Percentiles rank a stretch among this genome's conserved stretches.
phyloP scores from a whole-genome alignment of 495 filamentous ascomycete genomes.

The Hypoxylon fragiforme region DNA sequence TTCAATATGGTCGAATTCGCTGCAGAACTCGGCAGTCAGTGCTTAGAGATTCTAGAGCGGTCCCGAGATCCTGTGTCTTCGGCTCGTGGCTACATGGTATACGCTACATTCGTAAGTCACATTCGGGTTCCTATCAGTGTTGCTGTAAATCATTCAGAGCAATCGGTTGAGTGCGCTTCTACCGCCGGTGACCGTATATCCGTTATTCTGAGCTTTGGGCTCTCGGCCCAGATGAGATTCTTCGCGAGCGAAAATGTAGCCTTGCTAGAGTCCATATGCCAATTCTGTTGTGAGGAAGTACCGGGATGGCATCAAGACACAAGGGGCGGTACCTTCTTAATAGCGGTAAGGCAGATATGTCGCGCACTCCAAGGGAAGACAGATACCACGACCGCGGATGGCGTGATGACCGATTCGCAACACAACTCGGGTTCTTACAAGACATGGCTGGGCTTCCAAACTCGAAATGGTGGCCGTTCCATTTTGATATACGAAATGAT shows the following conservation, averaged over 20 bases:
- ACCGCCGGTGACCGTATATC: conserved; percentile 74
- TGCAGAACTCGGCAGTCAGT: conserved; percentile 63
- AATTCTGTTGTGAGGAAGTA: conserved; percentile 74
- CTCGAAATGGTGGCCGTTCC: conserved; percentile 54
- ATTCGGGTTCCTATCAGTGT: conserved; percentile 64
- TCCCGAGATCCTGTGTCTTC: conserved; percentile 70
- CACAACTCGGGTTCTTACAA: conserved; percentile 70
- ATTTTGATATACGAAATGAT: conserved; percentile 73
- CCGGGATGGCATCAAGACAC: conserved; percentile 73
- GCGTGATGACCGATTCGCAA: conserved; percentile 71
- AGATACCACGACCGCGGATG: conserved; percentile 52
- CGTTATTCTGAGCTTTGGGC: conserved; percentile 72
- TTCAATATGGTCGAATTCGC: conserved; percentile 75
- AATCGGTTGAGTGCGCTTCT: conserved; percentile 70
- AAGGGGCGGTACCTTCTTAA: conserved; percentile 75
- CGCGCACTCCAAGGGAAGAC: conserved; percentile 88
- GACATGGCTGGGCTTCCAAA: conserved; percentile 50
- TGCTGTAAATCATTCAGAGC: conserved; percentile 64
- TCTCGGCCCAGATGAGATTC: conserved; percentile 70
- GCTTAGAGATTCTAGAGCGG: conserved; percentile 66
- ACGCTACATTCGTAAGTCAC: conserved; percentile 75
- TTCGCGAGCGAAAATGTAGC: conserved; percentile 74
- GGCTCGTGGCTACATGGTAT: conserved; percentile 71
- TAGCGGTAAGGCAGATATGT: conserved; percentile 70
- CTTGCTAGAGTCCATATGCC: conserved; percentile 74